Conservation (phyloP, 2,329 filamentous ascomycete genomes). For the Ceratocystis albifundus region DNA sequence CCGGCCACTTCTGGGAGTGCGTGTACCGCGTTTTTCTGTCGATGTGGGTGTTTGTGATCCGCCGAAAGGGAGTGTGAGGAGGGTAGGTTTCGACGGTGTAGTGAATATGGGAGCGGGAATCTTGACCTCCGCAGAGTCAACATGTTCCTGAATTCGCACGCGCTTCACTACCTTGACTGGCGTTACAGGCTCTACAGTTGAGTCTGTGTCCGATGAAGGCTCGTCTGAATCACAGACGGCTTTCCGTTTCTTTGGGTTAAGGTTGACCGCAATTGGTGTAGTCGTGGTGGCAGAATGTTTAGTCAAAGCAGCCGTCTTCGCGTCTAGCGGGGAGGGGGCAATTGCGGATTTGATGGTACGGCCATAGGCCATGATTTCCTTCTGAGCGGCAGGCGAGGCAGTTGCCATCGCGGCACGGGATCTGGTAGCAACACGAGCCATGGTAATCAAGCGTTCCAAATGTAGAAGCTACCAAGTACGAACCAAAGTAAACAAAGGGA, state of each 20-base stretch:
- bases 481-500: slow-evolving; percentile 7
- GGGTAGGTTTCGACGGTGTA: slow-evolving; percentile 15
- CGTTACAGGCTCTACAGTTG: slow-evolving; percentile 9
- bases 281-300: neutral
- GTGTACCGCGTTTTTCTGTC: slow-evolving; percentile 18
- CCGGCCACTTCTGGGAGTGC: slow-evolving; percentile 23
- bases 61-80: slow-evolving; percentile 2
- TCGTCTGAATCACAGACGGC: slow-evolving; percentile 27
- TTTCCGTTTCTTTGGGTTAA: slow-evolving; percentile 33
- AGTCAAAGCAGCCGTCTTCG: slow-evolving; percentile 29
- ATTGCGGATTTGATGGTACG: slow-evolving; percentile 26
- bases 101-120: slow-evolving; percentile 13
- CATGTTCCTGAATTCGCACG: slow-evolving; percentile 22
- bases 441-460: slow-evolving; percentile 11
- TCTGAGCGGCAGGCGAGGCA: slow-evolving; percentile 19
- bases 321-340: slow-evolving; percentile 24
- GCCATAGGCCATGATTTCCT: slow-evolving; percentile 17
- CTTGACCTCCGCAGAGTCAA: slow-evolving; percentile 13
- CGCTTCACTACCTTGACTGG: slow-evolving; percentile 21
- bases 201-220: slow-evolving; percentile 24
- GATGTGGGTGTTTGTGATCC: slow-evolving; percentile 17
- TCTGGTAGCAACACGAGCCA: slow-evolving; percentile 22
- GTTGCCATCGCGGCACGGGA: slow-evolving; percentile 18
- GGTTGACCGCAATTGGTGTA: slow-evolving; percentile 22
- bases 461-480: neutral